Evolutionary conservation across 371 early-diverging fungal species (phyloP).

Genomic region (Smittium culicis): DNA sequence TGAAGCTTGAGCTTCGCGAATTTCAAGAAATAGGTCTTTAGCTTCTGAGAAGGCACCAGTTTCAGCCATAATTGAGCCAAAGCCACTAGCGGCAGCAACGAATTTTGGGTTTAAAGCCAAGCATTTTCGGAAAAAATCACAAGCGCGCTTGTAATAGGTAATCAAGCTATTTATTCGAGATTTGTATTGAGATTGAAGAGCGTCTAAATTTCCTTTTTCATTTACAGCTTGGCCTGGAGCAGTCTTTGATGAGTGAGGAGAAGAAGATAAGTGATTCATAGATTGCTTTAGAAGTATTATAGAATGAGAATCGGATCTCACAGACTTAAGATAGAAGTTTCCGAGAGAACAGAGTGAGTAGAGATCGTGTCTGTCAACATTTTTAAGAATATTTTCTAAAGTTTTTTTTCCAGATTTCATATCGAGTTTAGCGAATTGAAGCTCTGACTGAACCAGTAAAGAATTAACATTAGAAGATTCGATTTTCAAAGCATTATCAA

Average conservation of each 20-base stretch:
- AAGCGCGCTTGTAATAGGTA: slow-evolving; percentile 48
- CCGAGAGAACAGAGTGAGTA: slow-evolving; percentile 71
- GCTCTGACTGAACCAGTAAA: slow-evolving; percentile 56
- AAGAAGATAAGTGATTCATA: neutral
- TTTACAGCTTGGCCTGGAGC: neutral
- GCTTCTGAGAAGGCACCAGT: slow-evolving; percentile 52
- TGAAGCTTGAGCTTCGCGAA: slow-evolving; percentile 28
- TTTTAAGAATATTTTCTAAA: slow-evolving; percentile 60
- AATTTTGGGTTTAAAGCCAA: slow-evolving; percentile 54
- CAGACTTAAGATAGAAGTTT: slow-evolving; percentile 54
- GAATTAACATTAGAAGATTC: slow-evolving; percentile 48
- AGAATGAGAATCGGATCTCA: slow-evolving; percentile 16
- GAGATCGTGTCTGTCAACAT: slow-evolving; percentile 60
- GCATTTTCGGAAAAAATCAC: slow-evolving; percentile 69
- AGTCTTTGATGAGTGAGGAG: neutral
- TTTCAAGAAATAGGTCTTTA: slow-evolving; percentile 55
- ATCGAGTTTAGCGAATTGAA: slow-evolving; percentile 42
- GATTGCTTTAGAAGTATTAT: neutral
- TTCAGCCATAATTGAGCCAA: slow-evolving; percentile 67
- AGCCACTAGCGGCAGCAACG: slow-evolving; percentile 60
- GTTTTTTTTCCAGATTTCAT: slow-evolving; percentile 47
- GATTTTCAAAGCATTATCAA: slow-evolving; percentile 44
- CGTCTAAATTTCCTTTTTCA: neutral
- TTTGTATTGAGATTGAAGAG: neutral
- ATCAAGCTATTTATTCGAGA: neutral